Base-by-base conservation (phyloP, 2,329 filamentous ascomycete genomes). In the Penicillium nordicum region DNA sequence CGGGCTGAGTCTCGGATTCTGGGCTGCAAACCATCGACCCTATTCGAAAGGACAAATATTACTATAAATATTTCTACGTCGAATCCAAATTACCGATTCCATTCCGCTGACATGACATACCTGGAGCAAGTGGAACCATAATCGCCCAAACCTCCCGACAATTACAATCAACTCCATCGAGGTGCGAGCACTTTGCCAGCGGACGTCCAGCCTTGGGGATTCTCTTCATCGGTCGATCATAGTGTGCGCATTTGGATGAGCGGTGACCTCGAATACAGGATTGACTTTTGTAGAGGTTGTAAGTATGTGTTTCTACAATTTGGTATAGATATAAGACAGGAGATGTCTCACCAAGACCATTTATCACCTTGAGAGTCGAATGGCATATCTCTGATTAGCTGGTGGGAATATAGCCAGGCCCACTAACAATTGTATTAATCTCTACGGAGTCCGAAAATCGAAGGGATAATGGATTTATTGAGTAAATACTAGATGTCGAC, bases 121-220 rank as follows among this genome's bases (percentile, higher is more conserved):
- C 51, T 49, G 49, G 49, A n/a, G 29, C 29, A 42, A 53, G 51
- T 8, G 44, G 51, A 32, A 53, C 51, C 51, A 49, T 53, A 16
- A 53, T 29, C 1, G 51, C 51, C 51, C 51, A 49, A 23, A 49
- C 29, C 11, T 53, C 51, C 12, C 44, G 51, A 21, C 51, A 53
- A 41, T 25, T 25, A 10, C 51, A 53, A 42, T 53, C 44, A 7
- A 16, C 27, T 1, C 43, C 37, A 12, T 40, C 16, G 16, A 49
- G 11, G 21, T 53, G 51, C 3, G 44, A 30, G 9, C 51, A 53
- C n/a, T 48, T 41, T 5, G 51, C 5, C 21, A 53, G 10, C 9
- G 51, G 37, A 32, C 44, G 43, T n/a, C 51, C 51, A 18, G 44
- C 51, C 18, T 53, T 53, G 5, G 43, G 51, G 5, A 53, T 30